Evolutionary conservation across 78 protist species (phyloP), one percentile per base, ranked within the genome.

Genomic region (Dictyostelium firmibasis): DNA sequence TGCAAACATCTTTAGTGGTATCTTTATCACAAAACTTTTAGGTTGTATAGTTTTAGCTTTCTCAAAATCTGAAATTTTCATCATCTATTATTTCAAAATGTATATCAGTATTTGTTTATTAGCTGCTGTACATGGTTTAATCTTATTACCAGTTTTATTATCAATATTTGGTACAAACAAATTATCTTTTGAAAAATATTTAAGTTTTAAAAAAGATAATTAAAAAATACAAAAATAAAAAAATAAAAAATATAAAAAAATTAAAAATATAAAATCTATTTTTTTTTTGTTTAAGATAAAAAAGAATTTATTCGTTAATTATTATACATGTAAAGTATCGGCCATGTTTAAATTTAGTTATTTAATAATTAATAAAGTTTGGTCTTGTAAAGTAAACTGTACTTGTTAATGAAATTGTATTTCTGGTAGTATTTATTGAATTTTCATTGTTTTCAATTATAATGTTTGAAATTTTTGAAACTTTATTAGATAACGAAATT

Each of bases 31-130:
- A 35, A 96, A 96, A 57, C 92, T 94, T 20, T 23, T 94, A 27
- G 97, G 97, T 64, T 96, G 95, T 27, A 27, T 83, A 4, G 96
- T 96, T 11, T 86, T 96, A 23, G 96, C 79, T 33, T 96, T 96
- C n/a, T 41, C 97, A 43, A 75, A 74, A 53, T 81, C 85, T 1
- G 81, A 79, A 43, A 78, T 92, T 27, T 92, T 92, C 75, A 31
- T 36, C 18, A 62, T 96, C 2, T 96, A 96, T 43, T 96, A 96
- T 70, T 96, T 96, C 84, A 84, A 96, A 62, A 92, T 92, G 93
- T 96, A 85, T 44, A 69, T 96, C 4, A 23, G 38, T 35, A 92
- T 96, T 83, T 86, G 92, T 25, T 31, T 92, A 35, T 53, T 96
- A 3, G 96, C 96, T 2, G 96, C 85, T 1, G 13, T 75, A 14